Evolutionary conservation across 768 basidiomycete species (phyloP), one percentile per base, ranked within the genome.

Genomic region (Auriscalpium orientale): DNA sequence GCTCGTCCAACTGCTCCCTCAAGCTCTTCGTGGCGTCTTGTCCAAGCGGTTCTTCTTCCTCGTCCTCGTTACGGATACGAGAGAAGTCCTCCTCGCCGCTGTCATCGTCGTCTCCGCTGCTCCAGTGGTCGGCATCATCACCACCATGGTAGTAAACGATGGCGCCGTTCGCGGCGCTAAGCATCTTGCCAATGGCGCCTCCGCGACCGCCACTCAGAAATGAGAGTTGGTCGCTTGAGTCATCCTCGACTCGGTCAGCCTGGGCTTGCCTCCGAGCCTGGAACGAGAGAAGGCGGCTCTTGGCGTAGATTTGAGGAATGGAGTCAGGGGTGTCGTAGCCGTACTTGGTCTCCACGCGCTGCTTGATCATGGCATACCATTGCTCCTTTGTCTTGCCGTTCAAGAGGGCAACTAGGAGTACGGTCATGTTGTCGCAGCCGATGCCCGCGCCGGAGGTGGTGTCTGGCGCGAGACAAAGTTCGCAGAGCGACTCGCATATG

Each of bases 391-490:
- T 89, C 57, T 84, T 83, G 43, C 91, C 95, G 59, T 89, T 80
- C 35, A 95, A 79, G 46, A 99, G 70, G 8, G 91, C 97, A 56
- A 98, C 80, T 52, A 99, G 82, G 62, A 98, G 79, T 49, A 97
- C 76, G 0, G 97, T 99, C 97, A 99, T 99, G 75, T 99, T 98
- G 74, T 99, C 97, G 69, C 95, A 98, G 18, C 97, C 97, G 60
- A 98, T 91, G 12, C 97, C 97, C 46, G 84, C 83, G 49, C 90
- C 91, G 37, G 89, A 89, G 21, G 87, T 86, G 1, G 91, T 90
- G 68, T 97, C 93, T 1, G 95, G 95, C 21, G 97, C 95, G 48
- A 98, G 79, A 66, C 97, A 98, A 62, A 89, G 86, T 57, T 91
- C 88, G 71, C 95, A 95, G 62, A 98, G 84, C 65, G 83, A 79